Conservation (phyloP, 441 rosid species). For the Metrosideros polymorpha region DNA sequence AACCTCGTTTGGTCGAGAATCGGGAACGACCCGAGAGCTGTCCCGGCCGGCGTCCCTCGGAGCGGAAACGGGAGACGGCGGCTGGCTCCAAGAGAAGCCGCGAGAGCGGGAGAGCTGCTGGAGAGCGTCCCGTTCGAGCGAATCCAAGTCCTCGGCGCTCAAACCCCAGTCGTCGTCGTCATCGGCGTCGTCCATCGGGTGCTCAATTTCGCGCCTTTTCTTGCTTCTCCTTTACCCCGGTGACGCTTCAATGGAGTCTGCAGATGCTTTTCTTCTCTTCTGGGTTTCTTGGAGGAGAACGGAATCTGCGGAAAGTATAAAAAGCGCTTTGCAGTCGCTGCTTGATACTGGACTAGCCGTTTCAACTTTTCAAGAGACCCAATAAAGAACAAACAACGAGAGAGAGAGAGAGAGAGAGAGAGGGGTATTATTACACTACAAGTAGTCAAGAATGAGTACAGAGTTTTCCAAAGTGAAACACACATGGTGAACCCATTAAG, state of each 20-base stretch:
- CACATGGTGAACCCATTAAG: accelerated
- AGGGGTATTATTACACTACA: not conserved
- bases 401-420: not conserved
- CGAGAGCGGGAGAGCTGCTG: slow-evolving; percentile 43
- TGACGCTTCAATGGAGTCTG: not conserved
- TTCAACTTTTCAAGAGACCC: not conserved
- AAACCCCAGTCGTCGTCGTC: slow-evolving; percentile 75
- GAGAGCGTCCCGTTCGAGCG: slow-evolving; percentile 70
- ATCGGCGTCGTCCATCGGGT: slow-evolving; percentile 40
- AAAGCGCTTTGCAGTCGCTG: not conserved
- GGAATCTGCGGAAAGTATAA: not conserved
- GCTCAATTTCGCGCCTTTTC: not conserved
- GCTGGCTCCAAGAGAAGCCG: not conserved
- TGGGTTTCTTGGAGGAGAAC: not conserved
- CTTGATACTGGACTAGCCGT: not conserved
- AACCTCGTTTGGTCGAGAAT: slow-evolving; percentile 20
- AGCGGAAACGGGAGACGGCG: not conserved
- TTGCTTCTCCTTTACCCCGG: not conserved
- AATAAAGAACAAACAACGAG: too few relatives aligned
- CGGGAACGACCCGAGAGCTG: not conserved
- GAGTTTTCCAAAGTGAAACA: not conserved
- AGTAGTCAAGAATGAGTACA: not conserved
- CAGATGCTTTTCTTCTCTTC: not conserved
- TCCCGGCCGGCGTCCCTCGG: not conserved
- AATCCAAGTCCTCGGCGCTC: slow-evolving; percentile 71